Base-by-base conservation (phyloP, 495 filamentous ascomycete species). In the Aspergillus campestris region DNA sequence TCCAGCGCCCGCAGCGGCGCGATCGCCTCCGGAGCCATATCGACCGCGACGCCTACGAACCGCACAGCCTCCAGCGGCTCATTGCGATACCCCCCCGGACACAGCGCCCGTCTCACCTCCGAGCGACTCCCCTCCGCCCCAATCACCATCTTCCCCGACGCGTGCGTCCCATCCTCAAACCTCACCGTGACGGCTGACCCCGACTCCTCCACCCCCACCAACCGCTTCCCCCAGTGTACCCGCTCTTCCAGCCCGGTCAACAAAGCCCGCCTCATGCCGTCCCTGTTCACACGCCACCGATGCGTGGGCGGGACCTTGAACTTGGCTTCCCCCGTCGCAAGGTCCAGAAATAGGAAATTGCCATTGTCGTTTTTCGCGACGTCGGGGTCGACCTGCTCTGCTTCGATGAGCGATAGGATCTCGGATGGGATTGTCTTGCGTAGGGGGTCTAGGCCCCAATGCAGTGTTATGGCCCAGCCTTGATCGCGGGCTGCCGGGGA, bases 401-500 rank as follows among this genome's bases (percentile, higher is more conserved):
- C 66, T 28, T 69, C 62, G n/a, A 81, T 63, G 0, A 64, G 61
- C 2, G 45, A 45, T 3, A 75, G 45, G 10, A 75, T 58, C 7
- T 72, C 55, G 8, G 67, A 54, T 0, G 75, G 75, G 12, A 81
- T 60, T 35, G 80, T 58, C 14, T 66, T 45, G 2, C 63, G 57
- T 47, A 82, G 59, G n/a, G 67, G 68, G 5, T 70, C 55, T 7
- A 79, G 59, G 7, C 71, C 71, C 74, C 75, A 80, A 55, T 81
- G 77, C 15, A 82, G 62, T 0, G 79, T 80, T 30, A 82, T 69
- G 12, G 72, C 77, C 77, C 76, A 82, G 11, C 78, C 78, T 40
- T 69, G 67, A 5, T 57, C 61, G 8, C 78, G 69, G 13, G 63
- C 55, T 11, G 55, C 45, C 30, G 65, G 58, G 24, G 49, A 50